These are phyloP conservation scores for Phytophthora tubulina DNA, from an alignment of 352 stramenopile genomes.

Conservation along the genomic window DNA sequence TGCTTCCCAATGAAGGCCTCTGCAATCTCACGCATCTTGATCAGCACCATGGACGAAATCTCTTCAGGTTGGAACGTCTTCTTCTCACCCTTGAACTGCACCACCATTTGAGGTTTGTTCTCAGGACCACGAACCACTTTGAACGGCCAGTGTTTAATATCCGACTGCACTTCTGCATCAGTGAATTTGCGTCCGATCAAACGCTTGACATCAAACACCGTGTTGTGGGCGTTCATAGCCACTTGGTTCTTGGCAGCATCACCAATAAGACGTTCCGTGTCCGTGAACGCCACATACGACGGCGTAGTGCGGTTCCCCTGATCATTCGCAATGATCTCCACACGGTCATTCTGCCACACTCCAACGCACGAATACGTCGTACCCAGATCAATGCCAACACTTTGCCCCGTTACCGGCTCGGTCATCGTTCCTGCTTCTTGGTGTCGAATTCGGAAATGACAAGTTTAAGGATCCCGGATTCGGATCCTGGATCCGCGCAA, in stretches of 20 bases:
- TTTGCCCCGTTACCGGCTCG: constrained; percentile 78
- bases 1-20: constrained; percentile 76
- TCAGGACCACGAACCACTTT: constrained; percentile 64
- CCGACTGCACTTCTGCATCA: constrained; percentile 90
- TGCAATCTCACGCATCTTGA: constrained; percentile 78
- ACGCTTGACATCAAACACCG: constrained; percentile 97
- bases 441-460: constrained; percentile 71
- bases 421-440: constrained; percentile 26
- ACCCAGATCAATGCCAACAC: constrained; percentile 97
- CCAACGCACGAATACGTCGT: constrained; percentile 98
- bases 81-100: constrained; percentile 77
- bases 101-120: constrained; percentile 74
- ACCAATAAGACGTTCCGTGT: constrained; percentile 95
- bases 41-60: constrained; percentile 83
- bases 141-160: constrained; percentile 81
- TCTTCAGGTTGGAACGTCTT: constrained; percentile 88
- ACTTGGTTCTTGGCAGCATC: constrained; percentile 95
- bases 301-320: constrained; percentile 96
- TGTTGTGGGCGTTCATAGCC: constrained; percentile 95
- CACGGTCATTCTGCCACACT: constrained; percentile 97
- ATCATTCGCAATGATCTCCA: constrained; percentile 97
- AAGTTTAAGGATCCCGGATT: background rate
- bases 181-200: constrained; percentile 95
- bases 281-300: constrained; percentile 96
- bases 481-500: background rate